Percentiles rank a stretch among this genome's conserved stretches.
phyloP scores from a whole-genome alignment of 2,329 filamentous ascomycete species.

The Fusarium bulbicola region DNA sequence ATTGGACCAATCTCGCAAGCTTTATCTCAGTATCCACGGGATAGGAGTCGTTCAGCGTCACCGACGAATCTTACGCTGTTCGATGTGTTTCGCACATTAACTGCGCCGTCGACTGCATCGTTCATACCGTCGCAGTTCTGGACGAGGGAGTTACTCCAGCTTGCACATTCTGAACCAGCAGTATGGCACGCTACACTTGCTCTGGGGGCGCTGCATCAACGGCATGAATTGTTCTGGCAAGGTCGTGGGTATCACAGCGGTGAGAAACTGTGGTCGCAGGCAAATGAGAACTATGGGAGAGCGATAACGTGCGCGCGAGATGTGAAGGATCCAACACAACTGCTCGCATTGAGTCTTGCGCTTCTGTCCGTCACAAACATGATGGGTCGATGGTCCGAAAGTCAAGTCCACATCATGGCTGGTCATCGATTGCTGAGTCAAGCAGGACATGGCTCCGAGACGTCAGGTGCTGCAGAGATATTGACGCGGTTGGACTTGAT shows the following conservation, averaged over 20 bases:
- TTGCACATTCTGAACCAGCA: conserved; percentile 48
- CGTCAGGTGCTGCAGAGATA: conserved; percentile 34
- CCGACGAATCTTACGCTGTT: conserved; percentile 40
- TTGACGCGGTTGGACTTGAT: conserved; percentile 47
- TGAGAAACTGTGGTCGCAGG: conserved; percentile 29
- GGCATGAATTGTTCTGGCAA: conserved; percentile 29
- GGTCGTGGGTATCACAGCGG: conserved; percentile 2
- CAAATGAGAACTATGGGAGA: conserved; percentile 38
- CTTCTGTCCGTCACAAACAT: conserved; percentile 46
- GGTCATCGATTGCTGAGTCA: conserved; percentile 42
- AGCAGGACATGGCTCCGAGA: conserved; percentile 16
- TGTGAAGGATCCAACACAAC: conserved; percentile 38
- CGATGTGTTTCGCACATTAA: conserved; percentile 49
- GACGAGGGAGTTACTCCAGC: conserved; percentile 45
- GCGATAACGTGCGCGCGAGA: conserved; percentile 43
- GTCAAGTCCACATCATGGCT: conserved; percentile 44
- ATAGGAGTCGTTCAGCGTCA: neutral
- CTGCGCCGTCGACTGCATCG: conserved; percentile 40
- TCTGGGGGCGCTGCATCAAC: conserved; percentile 48
- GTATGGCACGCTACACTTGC: conserved; percentile 49
- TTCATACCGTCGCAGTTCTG: conserved; percentile 47
- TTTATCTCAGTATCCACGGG: conserved; percentile 30
- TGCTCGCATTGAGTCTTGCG: conserved; percentile 47
- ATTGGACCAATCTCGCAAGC: conserved; percentile 44
- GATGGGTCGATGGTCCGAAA: conserved; percentile 45